Evolutionary conservation across 2,329 filamentous ascomycete genomes (phyloP).

Genomic region (Aaosphaeria arxii): DNA sequence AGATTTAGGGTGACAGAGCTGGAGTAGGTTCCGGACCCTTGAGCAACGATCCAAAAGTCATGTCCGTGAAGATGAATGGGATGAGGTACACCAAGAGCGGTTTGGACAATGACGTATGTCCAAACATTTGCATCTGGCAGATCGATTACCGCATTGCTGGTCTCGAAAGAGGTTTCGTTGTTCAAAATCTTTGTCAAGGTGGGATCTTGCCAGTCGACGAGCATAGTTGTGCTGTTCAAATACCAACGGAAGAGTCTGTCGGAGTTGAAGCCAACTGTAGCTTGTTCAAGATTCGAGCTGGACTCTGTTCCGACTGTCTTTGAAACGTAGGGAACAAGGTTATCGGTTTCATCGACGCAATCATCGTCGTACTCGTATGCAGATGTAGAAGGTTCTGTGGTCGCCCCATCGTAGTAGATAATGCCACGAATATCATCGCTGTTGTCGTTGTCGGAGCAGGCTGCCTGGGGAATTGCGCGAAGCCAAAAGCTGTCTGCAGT

Average conservation of each 20-base stretch:
- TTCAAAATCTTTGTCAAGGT: slow-evolving; percentile 35
- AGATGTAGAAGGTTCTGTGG: slow-evolving; percentile 27
- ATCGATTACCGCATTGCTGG: slow-evolving; percentile 25
- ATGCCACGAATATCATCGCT: slow-evolving; percentile 34
- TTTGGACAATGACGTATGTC: slow-evolving; percentile 42
- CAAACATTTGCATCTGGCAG: slow-evolving; percentile 25
- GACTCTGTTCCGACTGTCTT: slow-evolving; percentile 32
- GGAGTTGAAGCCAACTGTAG: slow-evolving; percentile 25
- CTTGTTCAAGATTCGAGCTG: slow-evolving; percentile 20
- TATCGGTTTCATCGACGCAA: slow-evolving; percentile 36
- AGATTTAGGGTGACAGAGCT: slow-evolving; percentile 14
- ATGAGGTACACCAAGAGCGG: slow-evolving; percentile 31
- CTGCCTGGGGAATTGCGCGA: slow-evolving; percentile 38
- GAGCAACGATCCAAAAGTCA: slow-evolving; percentile 30
- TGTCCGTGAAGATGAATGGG: slow-evolving; percentile 33
- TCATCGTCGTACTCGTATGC: slow-evolving; percentile 32
- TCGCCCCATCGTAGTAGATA: slow-evolving; percentile 33
- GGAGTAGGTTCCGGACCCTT: slow-evolving; percentile 22
- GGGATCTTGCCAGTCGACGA: slow-evolving; percentile 38
- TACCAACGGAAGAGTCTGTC: slow-evolving; percentile 42
- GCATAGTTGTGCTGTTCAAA: slow-evolving; percentile 39
- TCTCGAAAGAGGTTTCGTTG: slow-evolving; percentile 28
- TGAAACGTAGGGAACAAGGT: slow-evolving; percentile 22
- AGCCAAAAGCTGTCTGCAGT: slow-evolving; percentile 34
- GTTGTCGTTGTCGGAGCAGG: slow-evolving; percentile 36